Base-by-base conservation (phyloP, 192 early-diverging fungal species). In the Umbelopsis sp. region DNA sequence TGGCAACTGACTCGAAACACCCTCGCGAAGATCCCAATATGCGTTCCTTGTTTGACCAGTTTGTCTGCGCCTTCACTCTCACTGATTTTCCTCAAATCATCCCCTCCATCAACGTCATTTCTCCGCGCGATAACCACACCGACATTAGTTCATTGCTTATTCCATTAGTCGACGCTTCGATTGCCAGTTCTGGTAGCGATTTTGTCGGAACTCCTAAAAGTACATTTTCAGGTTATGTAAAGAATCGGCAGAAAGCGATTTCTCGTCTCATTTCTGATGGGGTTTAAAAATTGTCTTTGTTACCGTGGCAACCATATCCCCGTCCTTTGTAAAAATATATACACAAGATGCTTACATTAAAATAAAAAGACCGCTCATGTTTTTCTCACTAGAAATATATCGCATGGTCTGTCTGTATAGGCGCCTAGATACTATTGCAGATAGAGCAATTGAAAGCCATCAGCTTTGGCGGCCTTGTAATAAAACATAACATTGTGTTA, bases 51-150 rank as follows among this genome's bases (percentile, higher is more conserved):
- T 82, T 82, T 45, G 70, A 74, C 10, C 76, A 79, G 26, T 88
- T 85, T 56, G 83, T 84, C 21, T 88, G 87, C 67, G 74, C 82
- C 45, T 88, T 86, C 65, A 81, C 81, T 16, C 62, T 88, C 32
- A 70, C 71, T 17, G 82, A 86, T 71, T 88, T 88, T 75, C 70
- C 78, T 10, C 71, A 79, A 16, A 50, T 77, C 20, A 25, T 82
- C 12, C 59, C 45, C 0, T 68, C 69, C 17, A 67, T 81, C 26
- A 79, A 79, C 22, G 47, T 69, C 5, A 79, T 76, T 44, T 45
- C 65, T 2, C 52, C 70, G 49, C 22, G 51, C 34, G 45, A 66
- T 36, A 68, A 52, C 45, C 49, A 26, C 26, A 67, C 68, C 20
- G 22, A 49, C 29, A 59, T 47, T 20, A 45, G 66, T 11, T n/a